Evolutionary conservation across 2,329 filamentous ascomycete genomes (phyloP), one percentile per base, ranked within the genome.

Genomic region (Moelleriella libera): DNA sequence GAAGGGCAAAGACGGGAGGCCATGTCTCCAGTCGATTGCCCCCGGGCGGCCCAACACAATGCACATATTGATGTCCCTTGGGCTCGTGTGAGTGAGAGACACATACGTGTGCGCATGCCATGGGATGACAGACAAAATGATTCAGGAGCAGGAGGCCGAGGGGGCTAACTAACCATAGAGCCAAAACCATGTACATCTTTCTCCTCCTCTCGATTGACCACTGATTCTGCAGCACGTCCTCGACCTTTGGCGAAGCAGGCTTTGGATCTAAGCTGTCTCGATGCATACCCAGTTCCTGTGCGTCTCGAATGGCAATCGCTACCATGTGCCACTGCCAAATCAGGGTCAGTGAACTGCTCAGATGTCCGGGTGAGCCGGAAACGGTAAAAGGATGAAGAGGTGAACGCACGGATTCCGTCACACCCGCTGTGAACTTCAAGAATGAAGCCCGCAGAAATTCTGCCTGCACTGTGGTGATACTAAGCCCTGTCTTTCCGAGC

Each of bases 231-330:
- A 79, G 60, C 2, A 72, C 61, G 32, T 69, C 68, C 49, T 75
- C 74, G 5, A 68, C 58, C 40, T 67, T 69, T 40, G 68, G 60
- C 37, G 69, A 61, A 11, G 59, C 62, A 3, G 73, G 70, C 45
- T 69, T 68, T 0, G 74, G 74, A 51, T 78, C 74, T 30, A 71
- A 60, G 37, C 63, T 67, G 51, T 76, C 71, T 10, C 71, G 68
- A 52, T 82, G 73, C 54, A 82, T 63, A 10, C 77, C 78, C 41
- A 82, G 70, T 53, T 81, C 78, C 56, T 82, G 78, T 0, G 76
- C 78, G 56, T 82, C 77, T 41, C 75, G 66, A 48, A 82, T 79
- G 0, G 74, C 71, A 28, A 69, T 67, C 1, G 74, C 73, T 31
- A 82, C 65, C 1, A 68, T 67, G 55, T 78, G 74, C 73, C 74